Percentiles rank a stretch among this genome's conserved stretches.
Conservation (phyloP, 495 filamentous ascomycete genomes). For the Xylaria telfairii region DNA sequence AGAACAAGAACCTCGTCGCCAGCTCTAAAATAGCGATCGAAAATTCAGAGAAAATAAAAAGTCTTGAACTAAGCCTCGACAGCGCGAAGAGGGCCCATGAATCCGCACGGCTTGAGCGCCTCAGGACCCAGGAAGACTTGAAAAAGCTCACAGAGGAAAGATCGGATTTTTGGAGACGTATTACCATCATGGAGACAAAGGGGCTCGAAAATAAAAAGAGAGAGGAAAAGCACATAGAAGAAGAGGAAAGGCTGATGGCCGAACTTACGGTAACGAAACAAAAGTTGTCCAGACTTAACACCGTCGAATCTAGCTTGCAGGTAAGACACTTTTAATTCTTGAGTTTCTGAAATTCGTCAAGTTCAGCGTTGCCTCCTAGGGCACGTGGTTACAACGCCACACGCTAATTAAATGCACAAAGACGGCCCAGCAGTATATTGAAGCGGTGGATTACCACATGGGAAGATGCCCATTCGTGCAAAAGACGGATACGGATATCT, state of each 20-base stretch:
- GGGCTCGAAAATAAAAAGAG: neutral
- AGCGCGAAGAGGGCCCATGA: neutral
- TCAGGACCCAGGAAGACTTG: too few species aligned
- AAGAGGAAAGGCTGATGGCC: neutral
- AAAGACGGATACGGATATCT: neutral
- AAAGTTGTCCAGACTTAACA: neutral
- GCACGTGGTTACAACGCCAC: too few species aligned
- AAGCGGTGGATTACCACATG: neutral
- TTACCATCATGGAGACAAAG: neutral
- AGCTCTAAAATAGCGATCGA: too few species aligned
- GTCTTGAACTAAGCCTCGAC: neutral
- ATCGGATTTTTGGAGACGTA: neutral
- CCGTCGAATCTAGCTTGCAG: neutral
- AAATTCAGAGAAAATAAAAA: neutral
- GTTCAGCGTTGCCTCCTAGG: neutral
- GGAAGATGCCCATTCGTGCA: neutral
- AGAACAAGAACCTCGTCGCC: neutral
- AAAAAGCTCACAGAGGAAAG: neutral
- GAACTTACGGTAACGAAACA: neutral
- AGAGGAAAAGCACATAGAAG: too few species aligned
- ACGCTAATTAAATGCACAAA: neutral
- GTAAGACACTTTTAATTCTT: neutral
- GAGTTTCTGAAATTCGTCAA: neutral
- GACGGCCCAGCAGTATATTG: neutral
- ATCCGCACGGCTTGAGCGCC: too few species aligned